phyloP scores from a whole-genome alignment of 1,139 yeast species.

The Williopsis jadinii region DNA sequence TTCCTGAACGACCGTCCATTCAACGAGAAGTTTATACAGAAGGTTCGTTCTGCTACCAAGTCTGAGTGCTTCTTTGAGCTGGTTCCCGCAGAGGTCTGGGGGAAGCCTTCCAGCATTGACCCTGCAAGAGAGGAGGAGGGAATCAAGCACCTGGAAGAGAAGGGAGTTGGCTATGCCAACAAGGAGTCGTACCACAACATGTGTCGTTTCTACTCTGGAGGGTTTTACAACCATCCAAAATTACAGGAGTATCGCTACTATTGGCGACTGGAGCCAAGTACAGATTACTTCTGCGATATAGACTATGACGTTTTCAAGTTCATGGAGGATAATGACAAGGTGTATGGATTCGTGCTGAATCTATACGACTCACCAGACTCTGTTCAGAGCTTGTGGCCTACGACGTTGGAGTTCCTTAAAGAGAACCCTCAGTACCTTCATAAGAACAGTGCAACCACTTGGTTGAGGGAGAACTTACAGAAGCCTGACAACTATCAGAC shows the following conservation, averaged over 20 bases:
- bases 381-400: constrained; percentile 60
- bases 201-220: constrained; percentile 70
- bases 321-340: constrained; percentile 54
- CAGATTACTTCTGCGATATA: constrained; percentile 56
- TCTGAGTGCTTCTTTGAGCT: constrained; percentile 54
- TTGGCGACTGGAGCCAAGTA: constrained; percentile 81
- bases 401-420: constrained; percentile 51
- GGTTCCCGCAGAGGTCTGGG: constrained; percentile 53
- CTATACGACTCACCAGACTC: constrained; percentile 65
- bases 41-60: constrained; percentile 28
- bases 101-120: constrained; percentile 55
- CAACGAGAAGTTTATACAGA: constrained; percentile 44
- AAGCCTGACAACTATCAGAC: constrained; percentile 45
- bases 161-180: constrained; percentile 56
- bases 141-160: constrained; percentile 32
- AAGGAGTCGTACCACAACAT: constrained; percentile 65
- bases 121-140: constrained; percentile 31
- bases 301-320: constrained; percentile 74
- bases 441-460: constrained; percentile 61
- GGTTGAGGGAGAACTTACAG: constrained; percentile 63
- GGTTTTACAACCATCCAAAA: constrained; percentile 56
- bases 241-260: constrained; percentile 51
- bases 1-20: constrained; percentile 70
- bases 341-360: constrained; percentile 64
- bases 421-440: constrained; percentile 54